These are phyloP conservation scores for Calonectria fujianensis DNA, from an alignment of 2,329 filamentous ascomycete genomes.

Conservation along the genomic window DNA sequence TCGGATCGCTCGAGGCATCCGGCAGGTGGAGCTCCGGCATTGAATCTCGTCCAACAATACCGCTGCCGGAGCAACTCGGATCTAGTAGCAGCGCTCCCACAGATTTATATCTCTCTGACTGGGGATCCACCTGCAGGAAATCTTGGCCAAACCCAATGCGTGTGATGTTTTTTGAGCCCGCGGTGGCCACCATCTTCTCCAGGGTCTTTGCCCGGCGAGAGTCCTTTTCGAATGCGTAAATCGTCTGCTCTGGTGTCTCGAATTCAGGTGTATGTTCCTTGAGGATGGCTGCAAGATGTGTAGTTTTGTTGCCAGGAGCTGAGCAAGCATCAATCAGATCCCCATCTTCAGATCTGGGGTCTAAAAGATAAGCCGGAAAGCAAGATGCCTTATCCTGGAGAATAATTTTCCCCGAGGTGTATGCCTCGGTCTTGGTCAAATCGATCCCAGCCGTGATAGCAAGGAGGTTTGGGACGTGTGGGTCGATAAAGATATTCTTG, in stretches of 20 bases:
- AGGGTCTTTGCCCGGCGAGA: conserved; percentile 82
- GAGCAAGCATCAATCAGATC: conserved; percentile 95
- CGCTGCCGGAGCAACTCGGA: conserved; percentile 96
- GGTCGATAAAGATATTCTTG: conserved; percentile 82
- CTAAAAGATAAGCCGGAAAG: conserved; percentile 92
- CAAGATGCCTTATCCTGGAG: conserved; percentile 98
- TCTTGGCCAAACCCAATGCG: conserved; percentile 84
- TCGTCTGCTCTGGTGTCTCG: conserved; percentile 61
- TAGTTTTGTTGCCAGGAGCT: conserved; percentile 98
- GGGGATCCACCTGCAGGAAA: conserved; percentile 85
- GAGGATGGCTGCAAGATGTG: conserved; percentile 88
- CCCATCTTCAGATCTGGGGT: conserved; percentile 80
- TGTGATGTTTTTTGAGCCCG: conserved; percentile 81
- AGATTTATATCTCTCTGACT: conserved; percentile 75
- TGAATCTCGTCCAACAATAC: conserved; percentile 92
- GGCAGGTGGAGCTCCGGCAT: conserved; percentile 80
- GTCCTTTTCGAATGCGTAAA: conserved; percentile 90
- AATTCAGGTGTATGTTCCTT: conserved; percentile 63
- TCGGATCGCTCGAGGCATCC: conserved; percentile 53
- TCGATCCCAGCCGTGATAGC: conserved; percentile 84
- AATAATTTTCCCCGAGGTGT: conserved; percentile 86
- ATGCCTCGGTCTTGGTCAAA: conserved; percentile 83
- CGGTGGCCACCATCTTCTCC: conserved; percentile 87
- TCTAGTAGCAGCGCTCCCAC: conserved; percentile 91
- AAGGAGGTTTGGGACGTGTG: conserved; percentile 87